Base-by-base conservation (phyloP, 2,329 filamentous ascomycete genomes). In the Sarocladium strictum region DNA sequence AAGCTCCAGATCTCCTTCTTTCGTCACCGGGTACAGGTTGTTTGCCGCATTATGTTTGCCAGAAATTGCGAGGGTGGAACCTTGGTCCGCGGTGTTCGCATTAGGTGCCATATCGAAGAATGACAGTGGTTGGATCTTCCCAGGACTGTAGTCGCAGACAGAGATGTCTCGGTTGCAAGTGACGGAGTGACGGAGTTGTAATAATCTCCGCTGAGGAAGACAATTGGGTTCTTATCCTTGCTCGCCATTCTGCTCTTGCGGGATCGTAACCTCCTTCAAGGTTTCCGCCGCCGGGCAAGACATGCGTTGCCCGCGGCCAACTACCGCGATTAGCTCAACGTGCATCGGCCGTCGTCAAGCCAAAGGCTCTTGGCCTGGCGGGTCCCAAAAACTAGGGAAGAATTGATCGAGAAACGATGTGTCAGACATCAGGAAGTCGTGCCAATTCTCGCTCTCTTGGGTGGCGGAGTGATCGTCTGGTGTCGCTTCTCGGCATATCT, bases 321-420 rank as follows among this genome's bases (percentile, higher is more conserved):
- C 21, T 43, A 14, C 29, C 29, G 9, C 11, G 35, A 17, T 38
- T 5, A 15, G 5, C 9, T 10, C 21, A 7, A 10, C 9, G n/a
- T n/a, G n/a, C n/a, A n/a, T 12, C 23, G 24, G 11, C 19, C n/a
- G 5, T 45, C 37, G 7, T 45, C 23, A 45, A 32, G 41, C 58
- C n/a, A 23, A 7, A 4, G 40, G 21, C 23, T 23, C 40, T 17
- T 38, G 35, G 40, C 70, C 66, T 53, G 69, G 53, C n/a, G 68
- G 66, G 56, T 70, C 69, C 66, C 68, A 71, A 24, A 70, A 55
- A 53, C 63, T 65, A 1, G 67, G 67, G 17, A 70, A 67, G 37
- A 67, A 62, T 17, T 69, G 66, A 53, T 71, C 66, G 15, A 71
- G 60, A 21, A 68, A 63, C 17, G 67, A 69, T 24, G 61, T 57